Percentiles rank a stretch among this genome's conserved stretches.
phyloP scores from a whole-genome alignment of 257 asterid species.

The Echites panduratus region DNA sequence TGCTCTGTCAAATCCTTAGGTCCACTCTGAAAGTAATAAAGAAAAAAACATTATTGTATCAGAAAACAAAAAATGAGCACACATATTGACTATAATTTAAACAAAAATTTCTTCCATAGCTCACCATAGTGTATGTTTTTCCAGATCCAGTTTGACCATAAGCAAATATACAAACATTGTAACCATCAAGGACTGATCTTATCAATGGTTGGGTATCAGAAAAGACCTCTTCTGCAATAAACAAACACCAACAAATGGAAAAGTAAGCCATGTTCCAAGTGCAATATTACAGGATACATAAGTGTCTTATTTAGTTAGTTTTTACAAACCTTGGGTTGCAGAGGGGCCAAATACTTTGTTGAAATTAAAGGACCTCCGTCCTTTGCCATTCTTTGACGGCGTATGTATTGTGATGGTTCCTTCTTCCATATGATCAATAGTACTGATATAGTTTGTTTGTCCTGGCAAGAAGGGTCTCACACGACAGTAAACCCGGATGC shows the following conservation, averaged over 20 bases:
- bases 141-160: constrained; percentile 99
- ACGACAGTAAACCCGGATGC: constrained; percentile 94
- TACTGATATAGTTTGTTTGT: constrained; percentile 41
- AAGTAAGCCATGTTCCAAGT: constrained; percentile 6
- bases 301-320: not conserved
- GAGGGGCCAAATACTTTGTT: constrained; percentile 92
- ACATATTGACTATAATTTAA: not conserved
- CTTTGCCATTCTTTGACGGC: constrained; percentile 62
- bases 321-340: constrained; percentile 71
- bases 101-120: constrained; percentile 12
- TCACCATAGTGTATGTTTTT: constrained; percentile 91
- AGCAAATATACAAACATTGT: constrained; percentile 90
- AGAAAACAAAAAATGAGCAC: constrained; percentile 11
- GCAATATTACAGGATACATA: not conserved
- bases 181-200: constrained; percentile 97
- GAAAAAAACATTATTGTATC: constrained; percentile 15
- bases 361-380: constrained; percentile 65
- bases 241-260: constrained; percentile 18
- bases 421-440: constrained; percentile 83
- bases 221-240: constrained; percentile 74
- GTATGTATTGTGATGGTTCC: constrained; percentile 68
- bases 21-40: constrained; percentile 57
- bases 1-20: constrained; percentile 77
- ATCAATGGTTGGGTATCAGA: constrained; percentile 79
- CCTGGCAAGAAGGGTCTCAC: constrained; percentile 84